A percentile compares a stretch with the other conserved stretches of the same genome.
Conservation (phyloP, 202 grass and related monocot genomes). For the Setaria italica region DNA sequence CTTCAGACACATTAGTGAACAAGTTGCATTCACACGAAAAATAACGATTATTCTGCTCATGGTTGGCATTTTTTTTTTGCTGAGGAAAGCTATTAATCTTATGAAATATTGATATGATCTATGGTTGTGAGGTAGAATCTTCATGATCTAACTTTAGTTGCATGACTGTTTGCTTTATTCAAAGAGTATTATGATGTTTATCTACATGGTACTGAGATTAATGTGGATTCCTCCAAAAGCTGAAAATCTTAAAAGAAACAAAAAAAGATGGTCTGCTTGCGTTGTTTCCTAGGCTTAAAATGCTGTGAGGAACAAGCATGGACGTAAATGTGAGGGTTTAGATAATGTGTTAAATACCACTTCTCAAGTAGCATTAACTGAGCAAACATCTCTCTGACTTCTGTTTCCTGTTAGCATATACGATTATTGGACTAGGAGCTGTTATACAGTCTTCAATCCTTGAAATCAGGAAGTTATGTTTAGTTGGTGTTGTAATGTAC, state of each 20-base stretch:
- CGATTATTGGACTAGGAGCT: neutral
- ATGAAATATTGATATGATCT: neutral
- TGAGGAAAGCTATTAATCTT: neutral
- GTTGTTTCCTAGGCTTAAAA: neutral
- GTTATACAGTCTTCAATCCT: neutral
- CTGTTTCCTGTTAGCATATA: neutral
- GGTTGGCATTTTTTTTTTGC: neutral
- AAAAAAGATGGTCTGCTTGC: neutral
- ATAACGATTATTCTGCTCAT: neutral
- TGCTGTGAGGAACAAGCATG: neutral
- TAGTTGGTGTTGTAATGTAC: neutral
- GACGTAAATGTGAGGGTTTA: neutral
- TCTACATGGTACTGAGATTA: neutral
- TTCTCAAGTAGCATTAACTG: constrained; percentile 4
- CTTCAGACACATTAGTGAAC: neutral
- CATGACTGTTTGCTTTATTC: neutral
- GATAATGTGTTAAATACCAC: neutral
- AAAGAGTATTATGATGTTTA: neutral
- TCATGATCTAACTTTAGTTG: neutral
- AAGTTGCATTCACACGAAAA: neutral
- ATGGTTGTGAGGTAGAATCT: neutral
- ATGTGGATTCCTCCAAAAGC: neutral
- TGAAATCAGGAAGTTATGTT: neutral
- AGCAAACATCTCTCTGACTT: constrained; percentile 2
- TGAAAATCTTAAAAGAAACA: neutral